Base-by-base conservation (phyloP, 2,329 filamentous ascomycete species). In the Aureobasidium sp. region DNA sequence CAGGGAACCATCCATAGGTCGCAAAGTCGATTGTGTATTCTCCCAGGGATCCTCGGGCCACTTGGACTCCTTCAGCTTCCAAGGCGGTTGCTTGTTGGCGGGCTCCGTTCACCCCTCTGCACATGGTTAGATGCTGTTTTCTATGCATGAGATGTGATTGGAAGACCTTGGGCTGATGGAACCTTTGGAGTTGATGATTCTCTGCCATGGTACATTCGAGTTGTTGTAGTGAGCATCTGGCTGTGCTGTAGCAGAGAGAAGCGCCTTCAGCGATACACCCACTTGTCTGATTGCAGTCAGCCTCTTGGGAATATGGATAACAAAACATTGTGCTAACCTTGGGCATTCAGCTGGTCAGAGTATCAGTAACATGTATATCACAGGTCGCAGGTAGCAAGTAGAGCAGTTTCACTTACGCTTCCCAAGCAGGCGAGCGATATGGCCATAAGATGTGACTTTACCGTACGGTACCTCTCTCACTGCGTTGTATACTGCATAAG, bases 181-280 rank as follows among this genome's bases (percentile, higher is more conserved):
- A 25, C 93, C 92, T 75, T 89, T 93, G 15, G 90, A 79, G 73
- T 93, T 96, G 72, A 97, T 88, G 64, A 97, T 90, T 63, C 94
- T 81, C 78, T 97, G 93, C 93, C 93, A 97, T 0, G 93, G 93
- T 3, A 97, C 93, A 66, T 88, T 97, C 27, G 78, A 79, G 63
- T 82, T 79, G 73, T 96, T 87, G 76, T 88, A 95, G 62, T 77
- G 73, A 59, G 74, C 70, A 65, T 78, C 75, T 53, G 72, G 71
- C 63, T 74, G 73, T 48, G 74, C 70, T 11, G 66, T 53, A 63
- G 68, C 73, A 75, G 79, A 61, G 72, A 91, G 84, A 14, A 97
- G 84, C 72, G 96, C 87, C 73, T 96, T 97, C 29, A 97, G 83
- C 74, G 89, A 95, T 51, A 94, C 81, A 59, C 93, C 93, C 7